Conservation (phyloP, 208 protist species). For the Acanthamoeba quina region DNA sequence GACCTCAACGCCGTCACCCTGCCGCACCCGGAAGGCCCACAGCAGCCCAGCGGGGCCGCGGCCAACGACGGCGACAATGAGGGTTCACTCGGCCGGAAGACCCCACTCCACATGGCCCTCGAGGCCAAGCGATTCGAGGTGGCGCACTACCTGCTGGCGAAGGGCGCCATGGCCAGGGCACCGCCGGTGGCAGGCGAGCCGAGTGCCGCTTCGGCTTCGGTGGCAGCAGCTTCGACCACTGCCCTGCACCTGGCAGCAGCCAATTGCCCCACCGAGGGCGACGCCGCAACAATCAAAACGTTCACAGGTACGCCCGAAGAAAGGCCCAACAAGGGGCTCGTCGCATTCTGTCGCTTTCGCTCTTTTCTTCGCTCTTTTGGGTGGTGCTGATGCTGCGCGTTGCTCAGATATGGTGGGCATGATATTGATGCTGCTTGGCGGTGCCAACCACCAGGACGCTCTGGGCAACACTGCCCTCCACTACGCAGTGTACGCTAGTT, state of each 20-base stretch:
- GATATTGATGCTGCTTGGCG: conserved; percentile 4
- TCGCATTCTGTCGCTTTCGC: neutral
- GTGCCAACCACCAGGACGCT: neutral
- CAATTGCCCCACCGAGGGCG: conserved; percentile 17
- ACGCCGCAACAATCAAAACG: neutral
- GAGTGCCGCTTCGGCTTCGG: neutral
- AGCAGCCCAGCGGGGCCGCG: neutral
- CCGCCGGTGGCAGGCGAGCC: no score
- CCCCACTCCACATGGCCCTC: neutral
- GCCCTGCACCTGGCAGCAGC: neutral
- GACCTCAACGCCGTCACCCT: conserved; percentile 45
- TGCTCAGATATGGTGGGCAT: neutral
- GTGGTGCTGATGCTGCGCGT: neutral
- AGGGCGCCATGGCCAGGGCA: neutral
- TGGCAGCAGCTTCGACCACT: neutral
- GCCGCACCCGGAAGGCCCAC: neutral
- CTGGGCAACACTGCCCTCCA: conserved; percentile 14
- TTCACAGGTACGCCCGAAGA: neutral
- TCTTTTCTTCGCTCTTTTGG: neutral
- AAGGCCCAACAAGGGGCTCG: neutral
- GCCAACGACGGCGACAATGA: neutral
- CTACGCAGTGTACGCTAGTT: neutral
- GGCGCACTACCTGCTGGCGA: conserved; percentile 40
- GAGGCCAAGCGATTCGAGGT: conserved; percentile 16
- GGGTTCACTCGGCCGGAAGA: neutral